phyloP scores from a whole-genome alignment of 805 yeast species.

The Jamesozyma gamospora region DNA sequence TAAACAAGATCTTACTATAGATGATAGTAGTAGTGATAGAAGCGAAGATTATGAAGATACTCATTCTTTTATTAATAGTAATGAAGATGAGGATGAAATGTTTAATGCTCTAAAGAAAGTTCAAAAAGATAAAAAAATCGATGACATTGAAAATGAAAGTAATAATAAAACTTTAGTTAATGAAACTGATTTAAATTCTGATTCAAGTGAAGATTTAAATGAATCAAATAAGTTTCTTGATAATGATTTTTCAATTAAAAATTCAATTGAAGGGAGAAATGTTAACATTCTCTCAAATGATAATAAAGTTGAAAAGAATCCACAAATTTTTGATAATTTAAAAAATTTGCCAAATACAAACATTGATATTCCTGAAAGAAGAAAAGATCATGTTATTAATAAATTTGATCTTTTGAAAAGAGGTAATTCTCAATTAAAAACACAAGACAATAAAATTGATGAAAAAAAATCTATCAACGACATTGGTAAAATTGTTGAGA shows the following conservation, averaged over 20 bases:
- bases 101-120: conserved; percentile 16
- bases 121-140: conserved; percentile 3
- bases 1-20: background rate
- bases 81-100: conserved; percentile 14
- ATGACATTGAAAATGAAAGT: background rate
- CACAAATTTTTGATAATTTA: background rate
- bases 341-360: no score
- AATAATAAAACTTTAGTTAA: no score
- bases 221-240: background rate
- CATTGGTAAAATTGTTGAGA: no score
- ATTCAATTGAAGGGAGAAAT: background rate
- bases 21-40: conserved; percentile 1
- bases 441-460: no score
- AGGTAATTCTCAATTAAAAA: background rate
- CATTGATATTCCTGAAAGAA: background rate
- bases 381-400: background rate
- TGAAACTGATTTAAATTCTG: background rate
- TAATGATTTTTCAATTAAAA: background rate
- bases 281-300: background rate
- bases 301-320: background rate
- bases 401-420: background rate
- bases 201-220: background rate
- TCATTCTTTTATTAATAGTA: background rate
- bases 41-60: background rate
- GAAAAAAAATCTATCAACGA: no score